Evolutionary conservation across 2,329 filamentous ascomycete genomes (phyloP).

Genomic region (Penicillium griseofulvum): DNA sequence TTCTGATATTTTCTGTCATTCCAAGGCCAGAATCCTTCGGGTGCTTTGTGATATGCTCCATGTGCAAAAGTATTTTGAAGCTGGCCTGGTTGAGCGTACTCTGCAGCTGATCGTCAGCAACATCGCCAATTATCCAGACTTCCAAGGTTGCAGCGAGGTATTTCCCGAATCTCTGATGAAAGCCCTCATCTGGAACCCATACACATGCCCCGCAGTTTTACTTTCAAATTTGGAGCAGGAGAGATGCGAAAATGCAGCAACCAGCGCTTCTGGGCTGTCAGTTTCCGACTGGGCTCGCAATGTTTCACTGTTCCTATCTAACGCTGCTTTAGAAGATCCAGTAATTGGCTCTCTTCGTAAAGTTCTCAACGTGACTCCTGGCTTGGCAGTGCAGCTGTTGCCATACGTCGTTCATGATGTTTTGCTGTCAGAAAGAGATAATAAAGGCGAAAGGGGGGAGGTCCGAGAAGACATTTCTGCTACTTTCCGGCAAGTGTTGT

Average conservation of each 20-base stretch:
- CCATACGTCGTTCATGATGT: constrained; percentile 84
- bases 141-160: constrained; percentile 34
- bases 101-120: constrained; percentile 44
- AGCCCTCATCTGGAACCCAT: constrained; percentile 44
- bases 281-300: constrained; percentile 36
- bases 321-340: constrained; percentile 60
- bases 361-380: constrained; percentile 63
- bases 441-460: constrained; percentile 57
- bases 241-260: constrained; percentile 11
- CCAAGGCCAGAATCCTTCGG: constrained; percentile 62
- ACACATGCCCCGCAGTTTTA: constrained; percentile 37
- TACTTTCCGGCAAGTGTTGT: constrained; percentile 64
- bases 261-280: constrained; percentile 21
- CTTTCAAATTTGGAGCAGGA: constrained; percentile 22
- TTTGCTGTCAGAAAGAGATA: constrained; percentile 65
- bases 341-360: constrained; percentile 67
- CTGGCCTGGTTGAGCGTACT: constrained; percentile 46
- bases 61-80: constrained; percentile 51
- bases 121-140: constrained; percentile 28
- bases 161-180: constrained; percentile 40
- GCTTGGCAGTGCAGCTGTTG: constrained; percentile 71
- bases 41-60: constrained; percentile 62
- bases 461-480: constrained; percentile 64
- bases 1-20: constrained; percentile 36
- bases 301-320: constrained; percentile 53